These are phyloP conservation scores for Rugosomyces carneus DNA, from an alignment of 1,284 basidiomycete species.

Conservation along the genomic window DNA sequence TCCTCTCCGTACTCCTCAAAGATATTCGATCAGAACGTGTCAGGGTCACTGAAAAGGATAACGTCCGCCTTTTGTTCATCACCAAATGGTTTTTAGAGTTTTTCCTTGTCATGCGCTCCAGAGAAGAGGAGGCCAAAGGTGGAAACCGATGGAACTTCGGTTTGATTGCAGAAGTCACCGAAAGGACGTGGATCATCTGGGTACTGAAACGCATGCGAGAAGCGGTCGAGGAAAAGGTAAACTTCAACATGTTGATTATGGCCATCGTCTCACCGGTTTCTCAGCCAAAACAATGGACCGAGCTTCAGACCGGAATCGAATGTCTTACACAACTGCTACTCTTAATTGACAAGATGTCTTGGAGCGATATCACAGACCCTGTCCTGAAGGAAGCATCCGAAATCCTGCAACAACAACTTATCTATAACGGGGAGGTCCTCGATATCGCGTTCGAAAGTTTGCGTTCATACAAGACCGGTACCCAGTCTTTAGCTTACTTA, in stretches of 20 bases:
- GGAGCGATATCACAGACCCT: constrained; percentile 42
- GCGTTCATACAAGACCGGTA: constrained; percentile 69
- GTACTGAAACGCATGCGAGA: constrained; percentile 83
- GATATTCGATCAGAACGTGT: constrained; percentile 88
- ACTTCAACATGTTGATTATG: constrained; percentile 11
- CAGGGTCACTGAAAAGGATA: constrained; percentile 88
- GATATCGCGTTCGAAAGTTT: constrained; percentile 80
- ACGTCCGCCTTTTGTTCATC: constrained; percentile 77
- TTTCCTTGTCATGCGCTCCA: constrained; percentile 59
- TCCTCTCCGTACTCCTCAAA: constrained; percentile 78
- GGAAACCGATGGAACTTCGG: constrained; percentile 59
- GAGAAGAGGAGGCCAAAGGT: constrained; percentile 31
- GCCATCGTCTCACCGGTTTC: constrained; percentile 3
- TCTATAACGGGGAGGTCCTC: constrained; percentile 90
- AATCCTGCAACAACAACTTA: constrained; percentile 79
- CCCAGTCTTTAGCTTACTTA: constrained; percentile 69
- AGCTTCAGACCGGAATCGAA: constrained; percentile 89
- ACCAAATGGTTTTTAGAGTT: constrained; percentile 88
- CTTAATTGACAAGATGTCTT: constrained; percentile 68
- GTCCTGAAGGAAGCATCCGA: constrained; percentile 71
- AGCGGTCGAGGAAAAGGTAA: constrained; percentile 84
- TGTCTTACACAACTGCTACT: constrained; percentile 86
- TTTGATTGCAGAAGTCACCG: constrained; percentile 77
- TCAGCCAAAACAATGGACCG: constrained; percentile 88
- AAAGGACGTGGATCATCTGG: constrained; percentile 84